Base-by-base conservation (phyloP, 257 asterid species). In the Cinchona pubescens region DNA sequence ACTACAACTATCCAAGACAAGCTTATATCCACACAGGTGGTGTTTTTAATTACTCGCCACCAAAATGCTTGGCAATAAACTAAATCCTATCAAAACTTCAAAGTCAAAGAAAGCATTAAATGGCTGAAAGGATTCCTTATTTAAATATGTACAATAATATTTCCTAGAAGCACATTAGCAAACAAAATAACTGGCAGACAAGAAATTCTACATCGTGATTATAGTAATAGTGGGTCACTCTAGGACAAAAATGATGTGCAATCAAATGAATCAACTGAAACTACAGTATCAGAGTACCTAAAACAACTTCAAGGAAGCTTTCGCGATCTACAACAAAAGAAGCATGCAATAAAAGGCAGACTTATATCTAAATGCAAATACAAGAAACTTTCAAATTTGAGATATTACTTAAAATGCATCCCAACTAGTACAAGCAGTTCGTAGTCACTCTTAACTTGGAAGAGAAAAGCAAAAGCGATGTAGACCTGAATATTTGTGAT, bases 401-500 rank as follows among this genome's bases (percentile, higher is more conserved):
- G 67, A 58, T 2, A 40, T 21, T 4, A 27, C n/a, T 56, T 0
- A 27, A 35, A 75, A 75, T n/a, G 62, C 45, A 55, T 46, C 34
- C 19, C 38, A 74, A 48, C 61, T 63, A 43, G 19, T 18, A 21
- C 23, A 35, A 66, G 59, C 74, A 64, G 59, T 10, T 58, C 32
- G n/a, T 25, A 58, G 59, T 37, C 15, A 43, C 80, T 62, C 72
- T 21, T n/a, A 38, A 73, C 62, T 37, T 66, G 56, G 62, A 74
- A 69, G 23, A 58, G 49, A 19, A 60, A 66, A 65, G 51, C 67
- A 70, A 79, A 53, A 45, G 69, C 5, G 78, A 65, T 30, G 38
- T 37, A 73, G 80, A 90, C 98, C 98, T 94, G 98, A 73, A 94
- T 89, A 86, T 94, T 94, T 79, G 88, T 48, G 53, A 90, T 83